Base-by-base conservation (phyloP, 306 rosid species). In the Vigna trinervia region DNA sequence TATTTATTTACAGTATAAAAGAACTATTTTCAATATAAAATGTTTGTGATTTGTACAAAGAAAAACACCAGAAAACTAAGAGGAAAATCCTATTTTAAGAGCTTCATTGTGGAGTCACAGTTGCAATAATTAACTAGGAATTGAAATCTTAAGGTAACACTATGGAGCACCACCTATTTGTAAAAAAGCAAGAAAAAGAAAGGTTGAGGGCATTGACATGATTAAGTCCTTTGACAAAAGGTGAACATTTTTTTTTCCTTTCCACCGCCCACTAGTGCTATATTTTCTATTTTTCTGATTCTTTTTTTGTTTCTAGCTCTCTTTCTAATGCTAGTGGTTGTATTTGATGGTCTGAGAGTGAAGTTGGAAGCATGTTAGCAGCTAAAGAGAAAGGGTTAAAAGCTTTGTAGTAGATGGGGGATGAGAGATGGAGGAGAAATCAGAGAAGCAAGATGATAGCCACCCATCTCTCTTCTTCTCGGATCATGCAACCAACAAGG, bases 261-360 rank as follows among this genome's bases (percentile, higher is more conserved):
- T 67, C 38, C 80, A 78, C 59, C 83, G 79, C 80, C 81, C 82
- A 76, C 75, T 84, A 75, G 75, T 78, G 54, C 78, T 80, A 52
- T 41, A 20, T 66, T 43, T 66, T 52, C 80, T 81, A 63, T 77
- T 57, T 79, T 84, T 74, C 3, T 59, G 26, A 0, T 11, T 43
- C 11, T 10, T 32, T 58, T 66, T 69, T 74, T 50, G 28, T 75
- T 71, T 19, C 12, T 9, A 19, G 19, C 51, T 57, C 56, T 59
- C 80, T 74, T 78, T 51, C 76, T 80, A 74, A 87, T 87, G 97
- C 93, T 92, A 94, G 94, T 89, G 93, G 89, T 82, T 87, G 51
- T 50, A 69, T 71, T 78, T 87, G 83, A 38, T 63, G 52, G 58
- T 43, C 63, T 52, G 75, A 48, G n/a, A 47, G 1, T 62, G 76